Conservation (phyloP, 2,329 filamentous ascomycete species). For the Phialophora tarda region DNA sequence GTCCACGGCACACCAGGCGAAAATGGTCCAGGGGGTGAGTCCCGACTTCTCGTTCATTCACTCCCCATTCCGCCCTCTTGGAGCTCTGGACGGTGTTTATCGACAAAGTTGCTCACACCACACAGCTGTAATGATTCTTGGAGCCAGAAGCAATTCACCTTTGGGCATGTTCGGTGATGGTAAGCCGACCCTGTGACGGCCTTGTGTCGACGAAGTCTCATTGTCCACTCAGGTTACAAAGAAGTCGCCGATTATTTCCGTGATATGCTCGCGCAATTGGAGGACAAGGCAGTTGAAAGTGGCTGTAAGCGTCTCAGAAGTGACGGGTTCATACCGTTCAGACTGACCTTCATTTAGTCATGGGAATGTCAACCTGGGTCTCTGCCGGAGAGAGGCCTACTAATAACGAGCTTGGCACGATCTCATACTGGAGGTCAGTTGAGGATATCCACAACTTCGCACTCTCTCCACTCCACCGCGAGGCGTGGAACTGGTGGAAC, state of each 20-base stretch:
- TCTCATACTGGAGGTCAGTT: constrained; percentile 59
- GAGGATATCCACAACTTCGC: constrained; percentile 61
- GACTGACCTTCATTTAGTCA: constrained; percentile 39
- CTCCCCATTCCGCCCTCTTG: background rate
- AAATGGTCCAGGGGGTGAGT: constrained; percentile 40
- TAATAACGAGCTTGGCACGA: constrained; percentile 49
- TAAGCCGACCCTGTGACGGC: background rate
- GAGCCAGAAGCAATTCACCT: constrained; percentile 46
- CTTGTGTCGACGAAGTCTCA: background rate
- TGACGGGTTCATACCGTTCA: background rate
- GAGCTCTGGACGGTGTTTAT: background rate
- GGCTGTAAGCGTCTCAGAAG: constrained; percentile 44
- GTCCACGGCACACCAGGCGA: constrained; percentile 38
- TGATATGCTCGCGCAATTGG: constrained; percentile 42
- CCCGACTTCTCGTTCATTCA: background rate
- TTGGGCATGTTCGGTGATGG: constrained; percentile 50
- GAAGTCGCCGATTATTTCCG: constrained; percentile 43
- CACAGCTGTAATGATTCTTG: constrained; percentile 47
- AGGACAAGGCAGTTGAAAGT: constrained; percentile 49
- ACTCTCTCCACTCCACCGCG: constrained; percentile 55
- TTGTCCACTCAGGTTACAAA: constrained; percentile 19
- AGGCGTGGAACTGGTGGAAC: constrained; percentile 59
- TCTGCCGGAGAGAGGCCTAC: constrained; percentile 47
- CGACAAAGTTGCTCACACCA: background rate
- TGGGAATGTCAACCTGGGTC: constrained; percentile 53